phyloP scores from a whole-genome alignment of 1,139 yeast genomes.

The Starmera stellimalicola region DNA sequence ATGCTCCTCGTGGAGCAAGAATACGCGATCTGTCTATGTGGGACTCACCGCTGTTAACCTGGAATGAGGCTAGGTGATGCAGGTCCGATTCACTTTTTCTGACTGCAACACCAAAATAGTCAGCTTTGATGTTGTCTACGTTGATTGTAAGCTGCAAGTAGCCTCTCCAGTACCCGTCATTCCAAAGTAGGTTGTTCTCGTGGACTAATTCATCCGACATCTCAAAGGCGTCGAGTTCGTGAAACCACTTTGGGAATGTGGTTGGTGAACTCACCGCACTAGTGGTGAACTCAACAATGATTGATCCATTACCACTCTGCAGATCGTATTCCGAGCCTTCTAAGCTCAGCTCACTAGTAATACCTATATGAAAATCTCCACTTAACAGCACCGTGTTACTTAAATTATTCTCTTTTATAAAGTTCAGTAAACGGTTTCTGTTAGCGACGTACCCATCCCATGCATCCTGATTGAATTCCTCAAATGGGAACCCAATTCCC shows the following conservation, averaged over 20 bases:
- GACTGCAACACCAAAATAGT: conserved; percentile 1
- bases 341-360: conserved; percentile 5
- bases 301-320: conserved; percentile 5
- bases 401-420: conserved; percentile 3
- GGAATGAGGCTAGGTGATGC: neutral
- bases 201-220: conserved; percentile 3
- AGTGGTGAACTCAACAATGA: conserved; percentile 8
- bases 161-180: conserved; percentile 4
- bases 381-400: conserved; percentile 5
- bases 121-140: neutral
- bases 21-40: neutral
- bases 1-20: conserved; percentile 1
- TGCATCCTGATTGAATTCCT: conserved; percentile 8
- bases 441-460: conserved; percentile 10
- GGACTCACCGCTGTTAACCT: neutral
- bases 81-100: neutral
- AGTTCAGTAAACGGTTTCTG: conserved; percentile 7
- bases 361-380: conserved; percentile 10
- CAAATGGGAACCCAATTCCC: conserved; percentile 8
- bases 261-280: conserved; percentile 9
- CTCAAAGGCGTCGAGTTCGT: conserved; percentile 1
- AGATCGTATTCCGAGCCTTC: conserved; percentile 3
- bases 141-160: conserved; percentile 1
- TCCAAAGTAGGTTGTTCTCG: conserved; percentile 2
- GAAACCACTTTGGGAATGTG: conserved; percentile 5